Conservation (phyloP, 2,329 filamentous ascomycete species). For the Diplocarpon rosae region DNA sequence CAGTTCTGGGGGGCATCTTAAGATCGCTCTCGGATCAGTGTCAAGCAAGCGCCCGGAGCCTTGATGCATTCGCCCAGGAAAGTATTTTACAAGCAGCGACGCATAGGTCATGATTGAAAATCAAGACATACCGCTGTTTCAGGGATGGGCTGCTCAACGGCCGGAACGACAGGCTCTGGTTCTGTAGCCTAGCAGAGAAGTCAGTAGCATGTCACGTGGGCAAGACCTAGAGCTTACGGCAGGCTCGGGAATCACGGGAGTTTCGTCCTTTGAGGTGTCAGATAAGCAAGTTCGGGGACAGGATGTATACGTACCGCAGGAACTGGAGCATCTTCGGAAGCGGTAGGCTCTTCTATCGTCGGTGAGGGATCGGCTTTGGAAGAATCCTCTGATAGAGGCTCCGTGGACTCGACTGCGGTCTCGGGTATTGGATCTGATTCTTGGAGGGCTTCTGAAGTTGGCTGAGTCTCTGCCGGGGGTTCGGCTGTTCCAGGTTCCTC, state of each 20-base stretch:
- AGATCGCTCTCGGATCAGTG: too few species aligned
- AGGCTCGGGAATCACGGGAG: background rate
- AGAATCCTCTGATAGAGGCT: background rate
- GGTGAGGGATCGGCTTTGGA: background rate
- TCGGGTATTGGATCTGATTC: background rate
- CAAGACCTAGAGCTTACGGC: background rate
- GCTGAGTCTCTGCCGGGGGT: background rate
- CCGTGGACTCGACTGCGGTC: background rate
- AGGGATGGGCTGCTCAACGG: background rate
- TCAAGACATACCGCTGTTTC: background rate
- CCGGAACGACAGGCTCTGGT: background rate
- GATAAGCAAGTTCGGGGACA: background rate
- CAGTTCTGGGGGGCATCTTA: too few species aligned
- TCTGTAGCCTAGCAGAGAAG: background rate
- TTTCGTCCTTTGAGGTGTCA: background rate
- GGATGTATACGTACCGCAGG: constrained; percentile 1
- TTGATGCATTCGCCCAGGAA: too few species aligned
- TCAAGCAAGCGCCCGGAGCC: too few species aligned
- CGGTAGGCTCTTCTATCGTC: background rate
- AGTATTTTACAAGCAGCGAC: too few species aligned
- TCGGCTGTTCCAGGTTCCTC: background rate
- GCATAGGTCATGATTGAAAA: background rate
- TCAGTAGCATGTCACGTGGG: background rate
- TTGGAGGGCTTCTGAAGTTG: background rate
- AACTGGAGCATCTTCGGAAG: background rate